Conservation (phyloP, 2,329 filamentous ascomycete genomes). For the Coniosporium tulheliwenetii region DNA sequence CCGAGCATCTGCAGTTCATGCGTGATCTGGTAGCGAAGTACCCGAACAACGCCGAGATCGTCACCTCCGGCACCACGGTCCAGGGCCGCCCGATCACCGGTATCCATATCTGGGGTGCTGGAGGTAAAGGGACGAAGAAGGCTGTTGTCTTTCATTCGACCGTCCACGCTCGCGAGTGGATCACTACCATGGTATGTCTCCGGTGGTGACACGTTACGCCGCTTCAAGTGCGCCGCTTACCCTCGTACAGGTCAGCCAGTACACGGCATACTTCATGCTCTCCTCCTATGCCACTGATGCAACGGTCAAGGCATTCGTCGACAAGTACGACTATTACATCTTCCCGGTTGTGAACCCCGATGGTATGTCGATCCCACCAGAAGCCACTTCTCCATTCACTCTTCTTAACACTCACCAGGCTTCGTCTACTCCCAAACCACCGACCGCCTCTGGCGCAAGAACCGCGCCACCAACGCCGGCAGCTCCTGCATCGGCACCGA, state of each 20-base stretch:
- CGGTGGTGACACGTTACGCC: too few species aligned
- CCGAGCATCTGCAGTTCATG: slow-evolving; percentile 35
- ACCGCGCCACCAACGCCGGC: slow-evolving; percentile 27
- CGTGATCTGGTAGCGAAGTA: slow-evolving; percentile 29
- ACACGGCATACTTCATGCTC: too few species aligned
- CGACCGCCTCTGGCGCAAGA: slow-evolving; percentile 48
- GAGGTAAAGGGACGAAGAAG: slow-evolving; percentile 28
- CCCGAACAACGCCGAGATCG: slow-evolving; percentile 31
- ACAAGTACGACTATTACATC: slow-evolving; percentile 52
- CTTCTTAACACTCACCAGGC: slow-evolving; percentile 20
- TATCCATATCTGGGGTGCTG: slow-evolving; percentile 38
- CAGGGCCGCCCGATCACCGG: slow-evolving; percentile 28
- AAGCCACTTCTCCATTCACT: neutral
- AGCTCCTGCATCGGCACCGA: slow-evolving; percentile 35
- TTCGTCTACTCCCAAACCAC: slow-evolving; percentile 43
- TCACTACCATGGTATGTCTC: slow-evolving; percentile 28
- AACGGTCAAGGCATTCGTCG: slow-evolving; percentile 29
- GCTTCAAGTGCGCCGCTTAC: too few species aligned
- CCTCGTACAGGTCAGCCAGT: too few species aligned
- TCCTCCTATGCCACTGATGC: slow-evolving; percentile 10
- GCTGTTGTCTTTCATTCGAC: slow-evolving; percentile 42
- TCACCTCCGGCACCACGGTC: slow-evolving; percentile 32
- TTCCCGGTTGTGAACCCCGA: slow-evolving; percentile 48
- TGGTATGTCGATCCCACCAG: slow-evolving; percentile 8
- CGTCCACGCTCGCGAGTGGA: slow-evolving; percentile 47